phyloP scores from a whole-genome alignment of 2,329 filamentous ascomycete genomes.

The Penicillium sp. region DNA sequence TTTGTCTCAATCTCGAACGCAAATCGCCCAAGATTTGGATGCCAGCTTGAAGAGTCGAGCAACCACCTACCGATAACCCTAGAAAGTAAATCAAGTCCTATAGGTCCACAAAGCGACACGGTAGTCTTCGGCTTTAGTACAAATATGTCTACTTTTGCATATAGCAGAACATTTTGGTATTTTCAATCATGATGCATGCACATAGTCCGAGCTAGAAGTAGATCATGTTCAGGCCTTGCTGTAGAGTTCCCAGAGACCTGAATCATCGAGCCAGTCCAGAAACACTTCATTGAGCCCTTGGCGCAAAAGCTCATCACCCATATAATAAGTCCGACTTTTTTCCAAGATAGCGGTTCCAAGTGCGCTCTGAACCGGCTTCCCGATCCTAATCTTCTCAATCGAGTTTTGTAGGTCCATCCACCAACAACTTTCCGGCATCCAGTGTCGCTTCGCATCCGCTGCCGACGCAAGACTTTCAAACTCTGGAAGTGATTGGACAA shows the following conservation, averaged over 20 bases:
- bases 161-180: no score
- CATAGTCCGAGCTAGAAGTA: neutral
- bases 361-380: conserved; percentile 6
- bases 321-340: conserved; percentile 5
- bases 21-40: no score
- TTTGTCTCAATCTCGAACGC: no score
- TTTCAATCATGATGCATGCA: no score
- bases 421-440: conserved; percentile 11
- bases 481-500: conserved; percentile 5
- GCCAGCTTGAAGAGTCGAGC: no score
- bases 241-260: conserved; percentile 13
- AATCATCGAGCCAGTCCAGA: conserved; percentile 13
- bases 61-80: no score
- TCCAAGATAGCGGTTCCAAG: conserved; percentile 3
- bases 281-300: conserved; percentile 18
- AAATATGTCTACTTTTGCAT: no score
- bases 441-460: conserved; percentile 7
- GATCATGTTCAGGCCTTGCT: neutral
- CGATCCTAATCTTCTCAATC: conserved; percentile 9
- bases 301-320: conserved; percentile 18
- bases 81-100: no score
- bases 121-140: no score
- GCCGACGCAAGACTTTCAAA: conserved; percentile 10
- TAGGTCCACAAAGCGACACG: no score
- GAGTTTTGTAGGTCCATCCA: conserved; percentile 16